phyloP scores from a whole-genome alignment of 495 filamentous ascomycete species.

The Letharia columbiana region DNA sequence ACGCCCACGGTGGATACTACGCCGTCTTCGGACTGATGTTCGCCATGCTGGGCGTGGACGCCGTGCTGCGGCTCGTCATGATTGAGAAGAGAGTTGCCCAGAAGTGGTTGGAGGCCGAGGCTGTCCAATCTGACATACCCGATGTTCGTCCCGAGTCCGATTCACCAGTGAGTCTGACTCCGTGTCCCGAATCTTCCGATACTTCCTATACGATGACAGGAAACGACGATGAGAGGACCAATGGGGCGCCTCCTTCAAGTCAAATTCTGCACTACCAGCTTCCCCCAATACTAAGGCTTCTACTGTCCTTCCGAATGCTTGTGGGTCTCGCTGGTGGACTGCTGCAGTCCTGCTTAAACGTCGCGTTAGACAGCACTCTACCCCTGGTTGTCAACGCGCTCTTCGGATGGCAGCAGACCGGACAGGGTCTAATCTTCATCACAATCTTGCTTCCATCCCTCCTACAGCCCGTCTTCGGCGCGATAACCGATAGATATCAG shows the following conservation, averaged over 20 bases:
- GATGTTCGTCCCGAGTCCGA: too few relatives aligned
- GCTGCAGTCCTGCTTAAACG: constrained; percentile 47
- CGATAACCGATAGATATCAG: constrained; percentile 39
- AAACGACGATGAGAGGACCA: too few relatives aligned
- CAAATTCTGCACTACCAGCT: too few relatives aligned
- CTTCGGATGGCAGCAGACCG: constrained; percentile 50
- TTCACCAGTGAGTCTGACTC: too few relatives aligned
- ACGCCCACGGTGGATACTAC: constrained; percentile 19
- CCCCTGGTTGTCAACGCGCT: constrained; percentile 45
- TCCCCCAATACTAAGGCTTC: constrained; percentile 23
- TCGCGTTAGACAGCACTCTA: constrained; percentile 42
- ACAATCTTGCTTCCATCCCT: constrained; percentile 52
- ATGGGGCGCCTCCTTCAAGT: too few relatives aligned
- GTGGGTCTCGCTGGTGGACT: constrained; percentile 40
- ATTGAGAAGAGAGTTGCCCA: constrained; percentile 21
- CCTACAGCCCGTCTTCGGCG: constrained; percentile 46
- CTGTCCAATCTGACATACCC: too few relatives aligned
- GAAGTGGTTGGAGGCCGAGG: too few relatives aligned
- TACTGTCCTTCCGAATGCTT: constrained; percentile 41
- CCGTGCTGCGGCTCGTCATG: constrained; percentile 20
- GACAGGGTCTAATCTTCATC: constrained; percentile 57
- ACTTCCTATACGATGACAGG: too few relatives aligned
- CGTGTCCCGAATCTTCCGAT: too few relatives aligned
- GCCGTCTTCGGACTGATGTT: constrained; percentile 21
- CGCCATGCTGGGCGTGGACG: constrained; percentile 19